Base-by-base conservation (phyloP, 2,329 filamentous ascomycete genomes). In the Fusarium sp. region DNA sequence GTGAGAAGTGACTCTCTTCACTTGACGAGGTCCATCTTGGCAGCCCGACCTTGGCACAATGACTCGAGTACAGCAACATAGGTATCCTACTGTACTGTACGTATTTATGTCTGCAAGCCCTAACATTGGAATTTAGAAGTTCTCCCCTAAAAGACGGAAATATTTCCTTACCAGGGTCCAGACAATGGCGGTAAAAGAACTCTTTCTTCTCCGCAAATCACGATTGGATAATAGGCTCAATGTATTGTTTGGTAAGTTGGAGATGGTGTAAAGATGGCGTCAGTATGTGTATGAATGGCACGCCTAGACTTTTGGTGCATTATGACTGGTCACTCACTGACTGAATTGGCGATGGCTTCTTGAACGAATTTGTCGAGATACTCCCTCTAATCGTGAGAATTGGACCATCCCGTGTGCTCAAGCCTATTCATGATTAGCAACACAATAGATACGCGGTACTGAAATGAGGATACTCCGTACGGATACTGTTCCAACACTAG, bases 261-360 rank as follows among this genome's bases (percentile, higher is more conserved):
- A 41, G 60, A 62, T 62, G 54, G 62, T 69, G 64, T 66, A 65
- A 69, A 44, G 52, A 59, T 66, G 58, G 65, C 65, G 65, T 68
- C 65, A 66, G 54, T 45, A 30, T 62, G 42, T 65, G 49, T 50
- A 18, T 49, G 16, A 55, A 37, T 8, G 41, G 26, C 48, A 57
- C 21, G 52, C 50, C 48, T 26, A 46, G 63, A n/a, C 30, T 45
- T 30, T 37, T 52, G 21, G 37, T 25, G 50, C 23, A n/a, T 41
- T 18, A 21, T 51, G 55, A 43, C 54, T 58, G 43, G 25, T 39
- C 31, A 51, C 12, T 26, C n/a, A 19, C 42, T 37, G 34, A 37
- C 19, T 46, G 30, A 46, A 46, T 11, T 42, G 39, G 52, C 50
- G 34, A 56, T 46, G 30, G 30, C 39, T 52, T 53, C 31, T 13